These are phyloP conservation scores for Eimeria necatrix DNA, from an alignment of 169 alveolate species.

Conservation along the genomic window DNA sequence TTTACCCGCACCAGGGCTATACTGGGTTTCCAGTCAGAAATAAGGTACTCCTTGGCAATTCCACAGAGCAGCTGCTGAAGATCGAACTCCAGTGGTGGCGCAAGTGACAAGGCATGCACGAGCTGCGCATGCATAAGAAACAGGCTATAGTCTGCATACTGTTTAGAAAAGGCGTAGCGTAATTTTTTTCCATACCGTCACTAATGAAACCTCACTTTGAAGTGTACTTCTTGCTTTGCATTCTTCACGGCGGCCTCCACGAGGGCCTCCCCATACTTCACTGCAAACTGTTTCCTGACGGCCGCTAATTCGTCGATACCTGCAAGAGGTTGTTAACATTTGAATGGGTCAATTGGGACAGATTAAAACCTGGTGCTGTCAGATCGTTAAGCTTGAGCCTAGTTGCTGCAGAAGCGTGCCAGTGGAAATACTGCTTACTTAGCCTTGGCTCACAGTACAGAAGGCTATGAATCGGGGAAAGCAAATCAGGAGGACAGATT, in stretches of 20 bases:
- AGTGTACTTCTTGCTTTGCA: constrained; percentile 75
- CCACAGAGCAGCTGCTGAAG: constrained; percentile 69
- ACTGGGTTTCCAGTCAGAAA: constrained; percentile 62
- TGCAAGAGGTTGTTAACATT: not conserved
- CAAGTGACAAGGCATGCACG: constrained; percentile 76
- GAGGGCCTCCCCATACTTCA: constrained; percentile 73
- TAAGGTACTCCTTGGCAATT: constrained; percentile 72
- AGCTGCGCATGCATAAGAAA: constrained; percentile 31
- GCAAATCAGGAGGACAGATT: constrained; percentile 74
- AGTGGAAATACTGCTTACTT: constrained; percentile 36
- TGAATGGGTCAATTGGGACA: too few species aligned
- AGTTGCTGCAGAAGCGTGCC: not conserved
- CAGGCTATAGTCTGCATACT: too few species aligned
- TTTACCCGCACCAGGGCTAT: not conserved
- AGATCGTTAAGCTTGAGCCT: not conserved
- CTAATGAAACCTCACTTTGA: constrained; percentile 23
- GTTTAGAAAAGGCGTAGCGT: too few species aligned
- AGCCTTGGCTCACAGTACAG: constrained; percentile 79
- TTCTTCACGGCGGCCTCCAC: constrained; percentile 76
- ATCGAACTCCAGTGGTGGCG: constrained; percentile 77
- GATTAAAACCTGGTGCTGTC: not conserved
- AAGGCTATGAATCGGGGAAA: constrained; percentile 68
- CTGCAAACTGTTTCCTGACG: constrained; percentile 72
- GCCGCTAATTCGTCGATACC: constrained; percentile 75
- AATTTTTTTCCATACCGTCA: too few species aligned